Evolutionary conservation across 2,329 filamentous ascomycete species (phyloP).

Genomic region (Elsinoe batatas): DNA sequence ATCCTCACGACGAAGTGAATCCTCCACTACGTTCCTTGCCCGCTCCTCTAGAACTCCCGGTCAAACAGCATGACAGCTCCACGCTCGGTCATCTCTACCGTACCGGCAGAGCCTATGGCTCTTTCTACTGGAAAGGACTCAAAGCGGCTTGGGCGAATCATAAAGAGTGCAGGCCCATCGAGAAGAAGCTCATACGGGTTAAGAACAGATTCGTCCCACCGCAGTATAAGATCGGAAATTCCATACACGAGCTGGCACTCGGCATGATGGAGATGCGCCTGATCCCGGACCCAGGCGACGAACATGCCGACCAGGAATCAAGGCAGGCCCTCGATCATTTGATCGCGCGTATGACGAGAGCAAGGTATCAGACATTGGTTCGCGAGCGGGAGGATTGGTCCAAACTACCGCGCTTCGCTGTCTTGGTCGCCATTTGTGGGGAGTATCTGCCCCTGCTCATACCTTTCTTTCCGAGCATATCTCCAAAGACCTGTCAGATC

Average conservation of each 20-base stretch:
- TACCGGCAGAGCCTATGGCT: slow-evolving; percentile 63
- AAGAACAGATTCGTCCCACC: slow-evolving; percentile 6
- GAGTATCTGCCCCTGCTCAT: slow-evolving; percentile 80
- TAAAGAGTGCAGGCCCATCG: slow-evolving; percentile 26
- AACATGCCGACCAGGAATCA: not conserved
- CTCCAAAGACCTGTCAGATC: slow-evolving; percentile 75
- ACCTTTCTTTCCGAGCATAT: slow-evolving; percentile 57
- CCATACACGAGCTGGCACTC: not conserved
- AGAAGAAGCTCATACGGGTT: slow-evolving; percentile 1
- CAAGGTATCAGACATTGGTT: slow-evolving; percentile 59
- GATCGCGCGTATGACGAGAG: slow-evolving; percentile 42
- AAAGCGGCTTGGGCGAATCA: slow-evolving; percentile 63
- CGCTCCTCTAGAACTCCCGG: slow-evolving; percentile 55
- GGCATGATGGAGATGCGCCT: not conserved
- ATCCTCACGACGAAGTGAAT: slow-evolving; percentile 45
- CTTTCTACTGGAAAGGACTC: slow-evolving; percentile 82
- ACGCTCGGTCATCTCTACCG: slow-evolving; percentile 46
- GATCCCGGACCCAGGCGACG: not conserved
- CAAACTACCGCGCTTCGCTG: slow-evolving; percentile 67
- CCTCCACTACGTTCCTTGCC: slow-evolving; percentile 65
- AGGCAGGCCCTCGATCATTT: not conserved
- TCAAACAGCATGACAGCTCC: slow-evolving; percentile 38
- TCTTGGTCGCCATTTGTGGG: slow-evolving; percentile 68
- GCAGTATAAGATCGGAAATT: not conserved
- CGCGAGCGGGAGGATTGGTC: slow-evolving; percentile 62